These are phyloP conservation scores for Austroboletus niveus DNA, from an alignment of 1,284 basidiomycete genomes.

Conservation along the genomic window DNA sequence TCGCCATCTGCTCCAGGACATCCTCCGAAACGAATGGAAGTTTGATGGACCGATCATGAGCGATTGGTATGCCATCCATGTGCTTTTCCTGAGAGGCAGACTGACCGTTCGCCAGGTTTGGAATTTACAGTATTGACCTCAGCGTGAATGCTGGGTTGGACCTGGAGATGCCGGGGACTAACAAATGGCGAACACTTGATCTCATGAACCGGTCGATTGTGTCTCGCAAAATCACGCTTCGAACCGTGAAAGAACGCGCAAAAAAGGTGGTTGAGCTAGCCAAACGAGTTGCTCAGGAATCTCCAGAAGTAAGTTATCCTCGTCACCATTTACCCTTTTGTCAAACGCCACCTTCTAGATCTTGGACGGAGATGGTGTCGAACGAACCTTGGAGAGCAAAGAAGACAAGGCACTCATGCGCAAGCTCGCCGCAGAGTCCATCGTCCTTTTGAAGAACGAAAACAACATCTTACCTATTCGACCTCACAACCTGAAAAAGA, in stretches of 20 bases:
- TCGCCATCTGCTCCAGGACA: conserved; percentile 54
- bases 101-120: conserved; percentile 46
- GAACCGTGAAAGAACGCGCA: conserved; percentile 70
- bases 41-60: conserved; percentile 74
- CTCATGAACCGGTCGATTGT: conserved; percentile 61
- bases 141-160: conserved; percentile 75
- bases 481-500: conserved; percentile 51
- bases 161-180: conserved; percentile 76
- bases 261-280: conserved; percentile 63
- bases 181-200: conserved; percentile 68
- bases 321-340: neutral
- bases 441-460: conserved; percentile 77
- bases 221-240: conserved; percentile 60
- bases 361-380: conserved; percentile 64
- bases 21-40: conserved; percentile 76
- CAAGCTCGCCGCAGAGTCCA: conserved; percentile 58
- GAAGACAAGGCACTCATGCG: conserved; percentile 63
- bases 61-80: conserved; percentile 56
- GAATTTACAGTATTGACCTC: conserved; percentile 64
- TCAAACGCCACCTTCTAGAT: conserved; percentile 37
- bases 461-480: conserved; percentile 58
- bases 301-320: conserved; percentile 49
- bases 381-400: conserved; percentile 58
- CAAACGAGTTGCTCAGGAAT: conserved; percentile 58
- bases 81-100: neutral